Conservation (phyloP, 2,329 filamentous ascomycete genomes). For the Aurifilum marmelostoma region DNA sequence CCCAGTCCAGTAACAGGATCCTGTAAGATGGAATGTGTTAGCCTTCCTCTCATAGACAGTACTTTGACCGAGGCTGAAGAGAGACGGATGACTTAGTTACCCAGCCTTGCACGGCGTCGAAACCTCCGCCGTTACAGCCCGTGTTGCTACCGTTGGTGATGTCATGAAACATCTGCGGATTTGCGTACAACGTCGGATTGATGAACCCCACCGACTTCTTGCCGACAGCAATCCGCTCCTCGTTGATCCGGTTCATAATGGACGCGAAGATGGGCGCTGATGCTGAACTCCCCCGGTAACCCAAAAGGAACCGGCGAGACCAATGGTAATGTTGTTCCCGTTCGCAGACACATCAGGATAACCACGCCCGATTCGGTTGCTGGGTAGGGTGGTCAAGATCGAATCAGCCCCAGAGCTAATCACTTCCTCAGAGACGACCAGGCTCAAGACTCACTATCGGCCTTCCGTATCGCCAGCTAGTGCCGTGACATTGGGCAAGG, state of each 20-base stretch:
- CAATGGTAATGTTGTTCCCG: constrained; percentile 36
- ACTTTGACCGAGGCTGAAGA: background rate
- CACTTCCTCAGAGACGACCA: constrained; percentile 22
- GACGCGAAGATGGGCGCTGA: constrained; percentile 61
- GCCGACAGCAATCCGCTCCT: constrained; percentile 55
- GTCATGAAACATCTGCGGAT: constrained; percentile 39
- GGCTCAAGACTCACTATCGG: constrained; percentile 23
- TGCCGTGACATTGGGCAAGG: constrained; percentile 23
- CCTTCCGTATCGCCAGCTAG: constrained; percentile 21
- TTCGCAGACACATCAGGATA: constrained; percentile 36
- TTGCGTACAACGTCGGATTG: constrained; percentile 37
- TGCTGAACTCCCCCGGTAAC: constrained; percentile 54
- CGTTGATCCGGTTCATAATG: constrained; percentile 65
- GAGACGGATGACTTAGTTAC: constrained; percentile 14
- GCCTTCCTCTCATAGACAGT: background rate
- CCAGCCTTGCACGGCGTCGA: constrained; percentile 36
- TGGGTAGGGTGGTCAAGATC: background rate
- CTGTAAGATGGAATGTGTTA: background rate
- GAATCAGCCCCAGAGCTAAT: background rate
- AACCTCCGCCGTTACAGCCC: constrained; percentile 37
- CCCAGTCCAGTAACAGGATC: constrained; percentile 35
- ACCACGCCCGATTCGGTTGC: constrained; percentile 33
- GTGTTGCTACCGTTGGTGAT: constrained; percentile 37
- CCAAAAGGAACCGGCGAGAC: constrained; percentile 38
- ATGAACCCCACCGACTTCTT: constrained; percentile 44